Evolutionary conservation across 441 rosid genomes (phyloP), one percentile per base, ranked within the genome.

Genomic region (Erodium texanum): DNA sequence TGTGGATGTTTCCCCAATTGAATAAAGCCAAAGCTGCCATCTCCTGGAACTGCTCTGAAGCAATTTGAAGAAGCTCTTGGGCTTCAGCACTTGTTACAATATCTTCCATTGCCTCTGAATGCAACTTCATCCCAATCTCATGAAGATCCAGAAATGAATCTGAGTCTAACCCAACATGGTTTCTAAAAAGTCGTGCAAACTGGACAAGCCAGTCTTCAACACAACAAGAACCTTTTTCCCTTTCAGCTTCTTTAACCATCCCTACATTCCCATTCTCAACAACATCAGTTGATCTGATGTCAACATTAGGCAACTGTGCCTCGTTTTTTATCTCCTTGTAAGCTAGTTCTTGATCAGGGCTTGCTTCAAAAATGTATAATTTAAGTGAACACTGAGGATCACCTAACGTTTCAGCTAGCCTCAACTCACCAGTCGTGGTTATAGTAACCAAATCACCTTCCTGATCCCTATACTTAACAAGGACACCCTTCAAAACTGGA

Each of bases 1-100:
- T 79, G 85, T 94, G 97, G 74, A 94, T 87, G 76, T 92, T 94
- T 22, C 98, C 99, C 98, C 97, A 94, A 54, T 92, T 92, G 77
- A 94, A 89, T 82, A 89, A 76, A 68, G 97, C 99, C 65, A 94
- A 74, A 66, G 98, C 99, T 7, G 89, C 88, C 99, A 94, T 92
- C 86, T 92, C 99, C 79, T 90, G 99, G 82, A 95, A 95, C 77
- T 87, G 87, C 68, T 87, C 93, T 48, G 89, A 89, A 20, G 97
- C 93, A 43, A 87, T 78, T 66, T 85, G 86, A 78, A 95, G 87
- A 72, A 92, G 83, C 50, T 81, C 87, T 71, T 95, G 98, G 1
- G 97, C 94, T 65, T 95, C 98, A 67, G 86, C 96, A 64, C 92
- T 80, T 4, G 98, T 86, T 34, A 90, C 90, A 45, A 89, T 66